phyloP scores from a whole-genome alignment of 306 rosid species.

The Erythrophleum fordii region DNA sequence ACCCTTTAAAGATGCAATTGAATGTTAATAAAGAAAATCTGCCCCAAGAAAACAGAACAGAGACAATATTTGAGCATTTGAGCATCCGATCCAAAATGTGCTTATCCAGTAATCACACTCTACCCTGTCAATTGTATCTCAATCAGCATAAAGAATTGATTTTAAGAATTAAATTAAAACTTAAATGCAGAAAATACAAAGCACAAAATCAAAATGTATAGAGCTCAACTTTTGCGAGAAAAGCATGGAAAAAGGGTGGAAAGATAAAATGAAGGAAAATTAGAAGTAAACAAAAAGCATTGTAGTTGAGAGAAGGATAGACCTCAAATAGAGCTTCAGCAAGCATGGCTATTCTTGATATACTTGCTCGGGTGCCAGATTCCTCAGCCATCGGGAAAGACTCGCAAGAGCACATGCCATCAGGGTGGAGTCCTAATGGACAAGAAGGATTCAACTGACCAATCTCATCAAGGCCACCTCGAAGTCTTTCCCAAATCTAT shows the following conservation, averaged over 20 bases:
- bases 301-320: conserved; percentile 33
- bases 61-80: conserved; percentile 5
- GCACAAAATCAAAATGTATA: not conserved
- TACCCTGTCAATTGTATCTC: conserved; percentile 26
- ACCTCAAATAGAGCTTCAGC: conserved; percentile 99
- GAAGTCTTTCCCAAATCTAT: conserved; percentile 96
- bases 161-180: not conserved
- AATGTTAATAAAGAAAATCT: not conserved
- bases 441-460: conserved; percentile 67
- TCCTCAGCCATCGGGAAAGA: conserved; percentile 67
- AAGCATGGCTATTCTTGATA: conserved; percentile 96
- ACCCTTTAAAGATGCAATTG: not conserved
- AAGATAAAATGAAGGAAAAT: conserved; percentile 22
- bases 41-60: conserved; percentile 4
- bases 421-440: conserved; percentile 85
- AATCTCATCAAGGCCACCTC: conserved; percentile 76
- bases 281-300: not conserved
- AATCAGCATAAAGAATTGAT: conserved; percentile 19
- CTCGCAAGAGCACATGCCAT: conserved; percentile 87
- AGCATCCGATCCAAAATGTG: conserved; percentile 21
- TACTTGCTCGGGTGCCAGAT: conserved; percentile 88
- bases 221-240: conserved; percentile 22
- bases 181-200: conserved; percentile 13
- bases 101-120: conserved; percentile 22
- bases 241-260: conserved; percentile 9